Evolutionary conservation across 108 stramenopile species (phyloP), one percentile per base, ranked within the genome.

Genomic region (Skeletonema tropicum): DNA sequence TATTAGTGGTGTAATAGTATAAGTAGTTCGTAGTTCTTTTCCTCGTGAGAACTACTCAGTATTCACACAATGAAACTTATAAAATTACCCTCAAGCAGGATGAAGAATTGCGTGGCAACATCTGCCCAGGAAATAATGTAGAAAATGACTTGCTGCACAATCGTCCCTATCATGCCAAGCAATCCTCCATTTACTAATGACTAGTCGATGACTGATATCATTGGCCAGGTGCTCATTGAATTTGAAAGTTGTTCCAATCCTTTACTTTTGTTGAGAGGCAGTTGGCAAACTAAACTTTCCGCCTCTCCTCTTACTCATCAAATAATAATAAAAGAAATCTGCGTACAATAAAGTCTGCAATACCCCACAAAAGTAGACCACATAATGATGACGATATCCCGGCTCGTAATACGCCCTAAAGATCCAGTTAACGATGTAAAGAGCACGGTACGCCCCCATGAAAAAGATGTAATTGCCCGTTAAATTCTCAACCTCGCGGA

Each of bases 391-490:
- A 57, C 86, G 79, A 89, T 99, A 99, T 23, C 86, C 70, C 31
- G 68, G 68, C 84, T 99, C 99, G 32, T 73, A 71, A 71, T 96
- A 89, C 19, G 95, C 88, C 32, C 98, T 83, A 64, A 96, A 99
- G 39, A 99, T 85, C 99, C 99, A 99, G 80, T 99, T 99, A n/a
- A 99, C 76, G 74, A 99, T 97, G 87, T 99, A 99, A 8, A 99
- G 80, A 15, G 86, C 95, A 30, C 98, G 90, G 76, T 99, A 99
- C 39, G 94, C 85, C 60, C 98, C 99, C 92, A 99, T 94, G 69
- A 96, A 93, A 77, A 98, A 95, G 74, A 99, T 90, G 85, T 99
- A 99, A 79, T 98, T 96, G 21, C 97, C 97, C 14, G 98, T 99
- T 68, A 99, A 83, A 87, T 98, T 99, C 83, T 98, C 97, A 15